Evolutionary conservation across 805 yeast genomes (phyloP).

Genomic region (Saturnispora sanitii): DNA sequence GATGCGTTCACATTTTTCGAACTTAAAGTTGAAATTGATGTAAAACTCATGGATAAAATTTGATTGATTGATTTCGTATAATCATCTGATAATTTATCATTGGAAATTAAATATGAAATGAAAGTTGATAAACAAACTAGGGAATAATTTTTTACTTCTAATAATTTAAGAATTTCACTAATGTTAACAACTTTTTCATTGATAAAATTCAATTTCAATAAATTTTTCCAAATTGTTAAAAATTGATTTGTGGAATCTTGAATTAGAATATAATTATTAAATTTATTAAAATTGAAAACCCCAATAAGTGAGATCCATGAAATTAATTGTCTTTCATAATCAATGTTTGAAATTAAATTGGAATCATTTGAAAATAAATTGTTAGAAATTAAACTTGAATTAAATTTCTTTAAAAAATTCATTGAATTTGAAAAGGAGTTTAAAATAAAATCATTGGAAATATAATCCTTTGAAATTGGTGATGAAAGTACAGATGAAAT

Average conservation of each 20-base stretch:
- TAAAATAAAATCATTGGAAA: slow-evolving; percentile 26
- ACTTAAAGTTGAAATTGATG: slow-evolving; percentile 20
- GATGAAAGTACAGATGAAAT: slow-evolving; percentile 25
- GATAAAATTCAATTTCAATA: slow-evolving; percentile 41
- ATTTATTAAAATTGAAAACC: slow-evolving; percentile 41
- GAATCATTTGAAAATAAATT: slow-evolving; percentile 26
- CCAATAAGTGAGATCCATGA: slow-evolving; percentile 62
- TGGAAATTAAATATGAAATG: slow-evolving; percentile 37
- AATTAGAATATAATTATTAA: slow-evolving; percentile 26
- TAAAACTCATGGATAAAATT: slow-evolving; percentile 24
- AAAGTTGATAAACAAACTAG: slow-evolving; percentile 48
- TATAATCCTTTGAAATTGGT: slow-evolving; percentile 22
- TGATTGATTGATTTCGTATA: slow-evolving; percentile 25
- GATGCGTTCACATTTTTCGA: slow-evolving; percentile 10
- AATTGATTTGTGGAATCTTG: slow-evolving; percentile 52
- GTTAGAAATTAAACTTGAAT: slow-evolving; percentile 27
- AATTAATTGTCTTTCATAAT: slow-evolving; percentile 31
- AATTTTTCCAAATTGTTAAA: slow-evolving; percentile 52
- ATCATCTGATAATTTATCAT: slow-evolving; percentile 31
- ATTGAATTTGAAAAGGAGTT: slow-evolving; percentile 23
- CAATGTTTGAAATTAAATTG: slow-evolving; percentile 21
- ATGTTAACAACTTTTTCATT: slow-evolving; percentile 27
- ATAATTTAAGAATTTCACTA: slow-evolving; percentile 28
- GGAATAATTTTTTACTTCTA: slow-evolving; percentile 48
- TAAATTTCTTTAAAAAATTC: slow-evolving; percentile 26